These are phyloP conservation scores for Ensete ventricosum DNA, from an alignment of 176 grass and related monocot species.

Conservation along the genomic window DNA sequence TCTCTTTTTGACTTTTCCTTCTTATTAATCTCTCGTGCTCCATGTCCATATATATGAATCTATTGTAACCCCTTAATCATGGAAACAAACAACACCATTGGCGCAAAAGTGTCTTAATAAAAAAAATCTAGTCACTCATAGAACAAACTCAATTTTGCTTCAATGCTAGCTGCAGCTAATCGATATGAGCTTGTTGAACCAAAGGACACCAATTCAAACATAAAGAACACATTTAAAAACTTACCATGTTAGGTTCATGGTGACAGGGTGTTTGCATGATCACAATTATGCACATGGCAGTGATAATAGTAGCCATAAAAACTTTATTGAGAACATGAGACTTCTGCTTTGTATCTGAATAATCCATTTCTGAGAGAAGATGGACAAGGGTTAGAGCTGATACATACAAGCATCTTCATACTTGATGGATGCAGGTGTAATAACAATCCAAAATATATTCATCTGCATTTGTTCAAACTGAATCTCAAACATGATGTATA, in stretches of 20 bases:
- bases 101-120: too few species aligned
- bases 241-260: conserved; percentile 45
- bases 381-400: background rate
- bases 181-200: background rate
- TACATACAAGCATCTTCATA: background rate
- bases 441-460: background rate
- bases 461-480: too few species aligned
- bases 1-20: too few species aligned
- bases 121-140: too few species aligned
- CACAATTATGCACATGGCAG: conserved; percentile 71
- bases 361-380: conserved; percentile 60
- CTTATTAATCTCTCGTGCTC: too few species aligned
- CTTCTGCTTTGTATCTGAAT: conserved; percentile 73
- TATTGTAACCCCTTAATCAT: too few species aligned
- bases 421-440: background rate
- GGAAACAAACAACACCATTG: too few species aligned
- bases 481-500: too few species aligned
- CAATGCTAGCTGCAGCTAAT: background rate
- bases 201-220: background rate
- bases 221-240: background rate
- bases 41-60: too few species aligned
- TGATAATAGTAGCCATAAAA: conserved; percentile 47
- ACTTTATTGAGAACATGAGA: conserved; percentile 57
- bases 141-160: too few species aligned
- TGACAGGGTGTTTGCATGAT: conserved; percentile 76